Base-by-base conservation (phyloP, 768 basidiomycete species). In the Lactarius hatsudake region DNA sequence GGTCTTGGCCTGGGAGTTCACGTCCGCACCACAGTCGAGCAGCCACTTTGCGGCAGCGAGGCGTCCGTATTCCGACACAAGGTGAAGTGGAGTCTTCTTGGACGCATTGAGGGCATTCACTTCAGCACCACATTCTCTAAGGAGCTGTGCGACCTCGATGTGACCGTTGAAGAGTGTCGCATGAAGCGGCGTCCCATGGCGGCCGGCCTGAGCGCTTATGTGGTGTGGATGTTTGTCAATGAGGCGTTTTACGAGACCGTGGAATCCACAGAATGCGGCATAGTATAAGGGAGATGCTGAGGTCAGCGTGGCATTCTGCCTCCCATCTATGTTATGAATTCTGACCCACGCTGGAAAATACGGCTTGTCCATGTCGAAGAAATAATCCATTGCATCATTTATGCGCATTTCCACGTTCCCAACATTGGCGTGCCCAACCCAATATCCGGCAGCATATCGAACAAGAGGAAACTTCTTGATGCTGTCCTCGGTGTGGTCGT, bases 51-150 rank as follows among this genome's bases (percentile, higher is more conserved):
- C 51, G 15, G 26, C 2, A 2, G 2, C 12, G 6, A 8, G 51
- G 1, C 15, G 26, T 10, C 26, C 26, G 3, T 0, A 0, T 26
- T 7, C 0, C 1, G 15, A 26, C 4, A 13, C 26, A 15, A 26
- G 0, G 2, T 53, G 51, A 6, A 53, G 23, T 17, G 51, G 51
- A 17, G 51, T 53, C 12, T 0, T 6, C 0, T 26, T 15, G 23
- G 2, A 0, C 12, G 0, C 13, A 17, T 6, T 0, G 12, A 13
- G 23, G 10, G 51, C 12, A 26, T 53, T 28, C 12, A 53, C 23
- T 4, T 53, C 13, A 2, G 51, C 51, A 13, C 51, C 51, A 5
- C 2, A 6, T 6, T 23, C 12, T 7, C 13, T 7, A 5, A 53
- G 23, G 1, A 26, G 5, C 23, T 53, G 10, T 0, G 51, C 23